phyloP scores from a whole-genome alignment of 345 rosid species.

The Capsella bursapastoris region DNA sequence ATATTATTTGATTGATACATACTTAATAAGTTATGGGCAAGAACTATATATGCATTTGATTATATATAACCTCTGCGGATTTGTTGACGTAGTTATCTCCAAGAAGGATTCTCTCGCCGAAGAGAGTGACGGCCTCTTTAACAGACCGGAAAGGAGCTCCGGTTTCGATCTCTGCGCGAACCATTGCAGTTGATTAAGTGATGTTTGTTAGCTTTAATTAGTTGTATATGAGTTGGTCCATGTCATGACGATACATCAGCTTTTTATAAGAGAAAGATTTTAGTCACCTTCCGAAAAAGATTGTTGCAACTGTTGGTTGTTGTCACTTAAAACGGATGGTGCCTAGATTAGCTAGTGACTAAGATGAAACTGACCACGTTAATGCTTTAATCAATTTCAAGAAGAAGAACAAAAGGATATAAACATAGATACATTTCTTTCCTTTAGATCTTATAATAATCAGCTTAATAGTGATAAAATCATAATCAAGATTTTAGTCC shows the following conservation, averaged over 20 bases:
- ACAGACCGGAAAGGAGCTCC: slow-evolving; percentile 78
- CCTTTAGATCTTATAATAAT: not conserved
- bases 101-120: slow-evolving; percentile 68
- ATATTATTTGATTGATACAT: not conserved
- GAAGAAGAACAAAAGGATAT: not conserved
- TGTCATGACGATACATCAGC: slow-evolving; percentile 23
- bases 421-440: not conserved
- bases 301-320: slow-evolving; percentile 35
- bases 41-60: not conserved
- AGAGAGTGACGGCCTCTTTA: slow-evolving; percentile 72
- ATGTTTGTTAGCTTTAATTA: slow-evolving; percentile 14
- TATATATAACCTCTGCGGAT: slow-evolving; percentile 51
- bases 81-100: slow-evolving; percentile 61
- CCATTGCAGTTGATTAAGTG: slow-evolving; percentile 27
- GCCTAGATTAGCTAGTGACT: slow-evolving; percentile 21
- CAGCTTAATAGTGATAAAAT: not conserved
- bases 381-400: not conserved
- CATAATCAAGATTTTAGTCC: not conserved
- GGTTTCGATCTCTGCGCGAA: slow-evolving; percentile 73
- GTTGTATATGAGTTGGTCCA: slow-evolving; percentile 30
- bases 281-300: not conserved
- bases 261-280: slow-evolving; percentile 29
- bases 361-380: slow-evolving; percentile 26
- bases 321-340: slow-evolving; percentile 39
- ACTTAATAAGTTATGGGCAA: not conserved